Evolutionary conservation across 164 flowering plant genomes (phyloP), one percentile per base, ranked within the genome.

Genomic region (Saururus chinensis): DNA sequence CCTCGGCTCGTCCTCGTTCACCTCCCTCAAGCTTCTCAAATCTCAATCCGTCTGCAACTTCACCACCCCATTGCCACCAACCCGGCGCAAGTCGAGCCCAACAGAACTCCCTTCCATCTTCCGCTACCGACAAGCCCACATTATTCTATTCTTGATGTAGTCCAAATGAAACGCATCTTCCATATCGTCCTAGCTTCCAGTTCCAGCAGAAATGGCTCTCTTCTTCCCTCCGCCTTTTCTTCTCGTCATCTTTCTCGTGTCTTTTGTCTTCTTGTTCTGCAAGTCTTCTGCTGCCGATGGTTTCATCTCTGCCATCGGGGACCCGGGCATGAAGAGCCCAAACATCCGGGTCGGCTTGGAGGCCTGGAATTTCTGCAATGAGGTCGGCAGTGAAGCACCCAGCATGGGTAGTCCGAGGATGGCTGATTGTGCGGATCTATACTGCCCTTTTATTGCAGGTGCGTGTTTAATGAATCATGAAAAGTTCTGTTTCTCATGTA

Each of bases 311-410:
- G 83, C 80, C 4, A 40, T 82, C 1, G 87, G 87, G 4, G 87
- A 82, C 66, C 81, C 84, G 0, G 81, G 71, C 45, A 82, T 82
- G 87, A 74, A 57, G 72, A 79, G 66, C 56, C 65, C 62, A 19
- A 59, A 60, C 63, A 73, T 81, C 51, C 75, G 87, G 68, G 72
- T 82, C 6, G 84, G 66, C 4, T 68, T 82, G 7, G 87, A 82
- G 60, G 74, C 83, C 52, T 82, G 87, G 84, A 81, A 82, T 59
- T 78, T 77, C 70, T 82, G 87, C 76, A 82, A 82, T 55, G 84
- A 82, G 65, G 87, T 82, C 35, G 81, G 79, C 0, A 40, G 40
- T 19, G 84, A 82, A 68, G 83, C 76, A 0, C 83, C 80, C 7
- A 19, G 60, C 21, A 75, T 79, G 79, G 83, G 80, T 17, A 82